These are phyloP conservation scores for Prunus davidiana DNA, from an alignment of 306 rosid species.

Conservation along the genomic window DNA sequence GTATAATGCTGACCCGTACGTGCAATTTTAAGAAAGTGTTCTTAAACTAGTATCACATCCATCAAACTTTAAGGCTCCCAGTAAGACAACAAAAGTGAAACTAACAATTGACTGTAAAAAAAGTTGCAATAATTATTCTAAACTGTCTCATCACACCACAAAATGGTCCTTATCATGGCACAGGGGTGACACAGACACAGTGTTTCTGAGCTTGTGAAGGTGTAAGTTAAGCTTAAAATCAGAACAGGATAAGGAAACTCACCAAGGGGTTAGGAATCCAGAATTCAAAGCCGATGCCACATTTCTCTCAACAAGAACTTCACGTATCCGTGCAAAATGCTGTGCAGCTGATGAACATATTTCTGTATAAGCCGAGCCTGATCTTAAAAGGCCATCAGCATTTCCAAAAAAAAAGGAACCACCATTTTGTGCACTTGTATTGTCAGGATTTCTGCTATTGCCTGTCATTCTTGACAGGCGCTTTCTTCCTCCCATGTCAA, in stretches of 20 bases:
- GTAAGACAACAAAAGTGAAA: too few species aligned
- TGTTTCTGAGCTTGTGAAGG: too few species aligned
- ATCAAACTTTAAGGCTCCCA: neutral
- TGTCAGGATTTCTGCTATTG: constrained; percentile 44
- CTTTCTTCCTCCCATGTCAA: constrained; percentile 69
- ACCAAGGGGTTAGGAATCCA: constrained; percentile 94
- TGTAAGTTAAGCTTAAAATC: neutral
- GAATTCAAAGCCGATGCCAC: constrained; percentile 86
- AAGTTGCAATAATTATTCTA: neutral
- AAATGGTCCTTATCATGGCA: too few species aligned
- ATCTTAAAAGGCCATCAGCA: constrained; percentile 43
- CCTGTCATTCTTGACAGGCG: constrained; percentile 62
- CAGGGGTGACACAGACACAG: too few species aligned
- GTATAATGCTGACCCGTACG: neutral
- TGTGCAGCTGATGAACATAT: constrained; percentile 78
- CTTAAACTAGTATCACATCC: too few species aligned
- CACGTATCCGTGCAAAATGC: constrained; percentile 82
- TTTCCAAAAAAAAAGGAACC: constrained; percentile 50
- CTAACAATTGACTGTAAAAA: neutral
- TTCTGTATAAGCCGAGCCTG: constrained; percentile 75
- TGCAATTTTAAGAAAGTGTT: neutral
- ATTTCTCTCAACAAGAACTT: constrained; percentile 86
- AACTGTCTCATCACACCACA: too few species aligned
- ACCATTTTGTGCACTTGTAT: constrained; percentile 46
- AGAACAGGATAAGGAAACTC: constrained; percentile 27